Evolutionary conservation across 208 protist species (phyloP).

Genomic region (Tetramitus jugosus): DNA sequence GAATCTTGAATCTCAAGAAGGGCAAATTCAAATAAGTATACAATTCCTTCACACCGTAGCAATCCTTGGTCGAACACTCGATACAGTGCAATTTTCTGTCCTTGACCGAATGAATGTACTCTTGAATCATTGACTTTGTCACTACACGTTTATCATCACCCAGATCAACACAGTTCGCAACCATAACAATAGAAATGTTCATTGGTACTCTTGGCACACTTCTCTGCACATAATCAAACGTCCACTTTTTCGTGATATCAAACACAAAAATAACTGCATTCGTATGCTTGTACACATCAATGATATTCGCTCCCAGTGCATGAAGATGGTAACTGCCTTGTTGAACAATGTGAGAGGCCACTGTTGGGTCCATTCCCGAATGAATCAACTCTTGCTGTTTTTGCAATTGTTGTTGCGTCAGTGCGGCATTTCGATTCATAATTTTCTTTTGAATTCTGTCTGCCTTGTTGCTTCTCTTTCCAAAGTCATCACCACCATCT

Average conservation of each 20-base stretch:
- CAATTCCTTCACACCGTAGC: conserved; percentile 31
- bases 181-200: not conserved
- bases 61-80: conserved; percentile 19
- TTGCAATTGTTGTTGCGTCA: too few relatives aligned
- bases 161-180: not conserved
- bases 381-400: not conserved
- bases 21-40: conserved; percentile 34
- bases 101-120: not conserved
- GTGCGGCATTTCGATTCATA: not conserved
- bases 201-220: conserved; percentile 26
- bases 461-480: not conserved
- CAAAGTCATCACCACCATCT: not conserved
- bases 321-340: not conserved
- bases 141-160: not conserved
- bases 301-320: conserved; percentile 23
- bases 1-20: conserved; percentile 15
- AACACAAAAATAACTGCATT: conserved; percentile 38
- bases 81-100: not conserved
- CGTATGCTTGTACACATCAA: conserved; percentile 36
- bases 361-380: not conserved
- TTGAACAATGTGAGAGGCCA: too few relatives aligned
- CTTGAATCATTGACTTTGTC: not conserved
- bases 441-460: not conserved
- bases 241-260: conserved; percentile 31
- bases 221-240: conserved; percentile 30